Base-by-base conservation (phyloP, 2,329 filamentous ascomycete genomes). In the Coniella vitis region DNA sequence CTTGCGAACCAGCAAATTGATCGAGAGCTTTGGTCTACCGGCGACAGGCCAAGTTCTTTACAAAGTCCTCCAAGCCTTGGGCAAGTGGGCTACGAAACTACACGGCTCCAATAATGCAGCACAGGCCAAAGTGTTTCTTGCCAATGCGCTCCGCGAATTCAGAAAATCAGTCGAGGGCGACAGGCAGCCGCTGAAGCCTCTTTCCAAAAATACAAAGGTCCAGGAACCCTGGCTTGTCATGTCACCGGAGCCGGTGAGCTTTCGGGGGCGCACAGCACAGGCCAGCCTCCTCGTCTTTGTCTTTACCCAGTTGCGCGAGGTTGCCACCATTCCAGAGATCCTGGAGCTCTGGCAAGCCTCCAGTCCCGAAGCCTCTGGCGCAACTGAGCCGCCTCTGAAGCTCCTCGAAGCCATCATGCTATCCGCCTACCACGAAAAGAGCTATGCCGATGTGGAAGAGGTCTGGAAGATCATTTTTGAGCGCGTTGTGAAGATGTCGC, bases 381-480 rank as follows among this genome's bases (percentile, higher is more conserved):
- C 36, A 41, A 32, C 40, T 8, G 52, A 48, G 12, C 41, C 82
- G 5, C 65, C 88, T 5, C 73, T 83, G 55, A 67, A 49, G 14
- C 66, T 90, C 47, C 66, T 87, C 19, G 72, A 74, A 43, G 75
- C 83, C 8, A 65, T 91, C 50, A 90, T 95, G 84, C 69, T 74
- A 19, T 74, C 80, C 1, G 76, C 86, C 59, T 68, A 80, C 38
- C 69, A 73, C 45, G 75, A 82, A 16, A 66, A 71, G 35, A 72
- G 82, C 19, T 76, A 80, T 55, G 69, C 75, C 4, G 73, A 78
- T 45, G 81, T 91, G 17, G 74, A 79, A 54, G 65, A 75, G 39
- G 81, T 79, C 44, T 95, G 89, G 88, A 56, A 75, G 1, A 63
- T 83, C 21, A 75, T 81, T 2, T 73, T 84, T 48, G 57, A 70